Evolutionary conservation across 768 basidiomycete genomes (phyloP), one percentile per base, ranked within the genome.

Genomic region (Glaciozyma martinii): DNA sequence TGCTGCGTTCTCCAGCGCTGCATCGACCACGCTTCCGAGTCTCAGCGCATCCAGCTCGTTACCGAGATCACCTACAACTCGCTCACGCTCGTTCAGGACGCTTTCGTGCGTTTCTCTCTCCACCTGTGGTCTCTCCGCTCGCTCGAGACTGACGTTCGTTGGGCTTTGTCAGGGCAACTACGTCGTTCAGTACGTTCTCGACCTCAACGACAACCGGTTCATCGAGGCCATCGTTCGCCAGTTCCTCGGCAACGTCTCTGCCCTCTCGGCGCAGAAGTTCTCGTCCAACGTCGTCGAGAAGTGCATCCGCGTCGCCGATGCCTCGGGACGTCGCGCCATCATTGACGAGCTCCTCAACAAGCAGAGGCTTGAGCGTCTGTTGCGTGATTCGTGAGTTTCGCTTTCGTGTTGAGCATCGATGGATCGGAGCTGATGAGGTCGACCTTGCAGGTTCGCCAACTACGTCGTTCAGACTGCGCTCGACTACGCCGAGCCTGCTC

Each of bases 51-150:
- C 63, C 95, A 98, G 78, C 83, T 99, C 46, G 95, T 99, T 62
- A 93, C 90, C 66, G 95, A 99, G 81, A 99, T 99, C 78, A 98
- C 94, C 19, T 98, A 89, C 80, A 93, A 98, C 72, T 93, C 93
- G 3, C 82, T 99, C 69, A 97, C 93, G 7, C 83, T 99, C 63
- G 95, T 99, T 29, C 94, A 98, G 79, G 94, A 98, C 76, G 94
- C 94, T 27, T 79, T 79, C 72, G 66, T 60, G 32, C 50, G 65
- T 55, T 43, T 29, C 12, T 12, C 29, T 18, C 42, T 10, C 33
- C n/a, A n/a, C n/a, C n/a, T n/a, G n/a, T n/a, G n/a, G n/a, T 29
- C 13, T 30, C 33, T 74, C 32, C 1, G n/a, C 18, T 27, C 21
- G 25, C 5, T n/a, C 33, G 73, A n/a, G 75, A 76, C 74, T 77